phyloP scores from a whole-genome alignment of 306 rosid species.

The Nissolia schottii region DNA sequence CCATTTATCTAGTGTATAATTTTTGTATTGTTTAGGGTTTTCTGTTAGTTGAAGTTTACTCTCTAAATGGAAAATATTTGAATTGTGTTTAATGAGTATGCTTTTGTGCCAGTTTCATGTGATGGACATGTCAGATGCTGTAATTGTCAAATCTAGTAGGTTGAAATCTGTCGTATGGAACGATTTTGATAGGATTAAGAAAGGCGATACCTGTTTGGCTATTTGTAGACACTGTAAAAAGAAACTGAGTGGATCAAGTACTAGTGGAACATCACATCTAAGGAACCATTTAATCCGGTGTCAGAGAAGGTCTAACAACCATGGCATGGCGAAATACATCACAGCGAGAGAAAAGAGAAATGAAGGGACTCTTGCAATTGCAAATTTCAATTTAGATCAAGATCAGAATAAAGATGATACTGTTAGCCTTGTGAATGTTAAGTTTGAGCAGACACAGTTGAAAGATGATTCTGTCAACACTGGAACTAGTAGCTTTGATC shows the following conservation, averaged over 20 bases:
- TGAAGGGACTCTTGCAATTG: conserved; percentile 64
- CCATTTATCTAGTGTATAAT: too few species aligned
- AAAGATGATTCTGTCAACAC: conserved; percentile 57
- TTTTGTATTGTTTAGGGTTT: too few species aligned
- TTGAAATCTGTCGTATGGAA: conserved; percentile 97
- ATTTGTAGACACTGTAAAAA: conserved; percentile 95
- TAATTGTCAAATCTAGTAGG: conserved; percentile 78
- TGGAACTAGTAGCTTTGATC: conserved; percentile 68
- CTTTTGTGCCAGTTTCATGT: conserved; percentile 45
- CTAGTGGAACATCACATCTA: conserved; percentile 98
- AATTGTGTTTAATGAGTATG: conserved; percentile 15
- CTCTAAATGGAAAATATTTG: not conserved
- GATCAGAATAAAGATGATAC: conserved; percentile 75
- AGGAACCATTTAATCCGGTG: conserved; percentile 96
- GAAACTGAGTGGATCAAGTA: conserved; percentile 97
- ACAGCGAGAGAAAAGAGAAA: conserved; percentile 82
- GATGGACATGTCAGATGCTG: conserved; percentile 95
- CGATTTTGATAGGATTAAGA: conserved; percentile 93
- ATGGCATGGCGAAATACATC: conserved; percentile 61
- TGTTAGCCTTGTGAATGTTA: conserved; percentile 70
- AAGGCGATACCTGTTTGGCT: conserved; percentile 87
- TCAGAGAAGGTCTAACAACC: conserved; percentile 68
- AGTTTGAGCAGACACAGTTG: conserved; percentile 81
- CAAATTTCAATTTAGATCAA: conserved; percentile 59
- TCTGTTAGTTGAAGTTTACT: not conserved